These are phyloP conservation scores for Tetradesmus lagerheimii DNA, from an alignment of 139 green algal genomes.

Conservation along the genomic window DNA sequence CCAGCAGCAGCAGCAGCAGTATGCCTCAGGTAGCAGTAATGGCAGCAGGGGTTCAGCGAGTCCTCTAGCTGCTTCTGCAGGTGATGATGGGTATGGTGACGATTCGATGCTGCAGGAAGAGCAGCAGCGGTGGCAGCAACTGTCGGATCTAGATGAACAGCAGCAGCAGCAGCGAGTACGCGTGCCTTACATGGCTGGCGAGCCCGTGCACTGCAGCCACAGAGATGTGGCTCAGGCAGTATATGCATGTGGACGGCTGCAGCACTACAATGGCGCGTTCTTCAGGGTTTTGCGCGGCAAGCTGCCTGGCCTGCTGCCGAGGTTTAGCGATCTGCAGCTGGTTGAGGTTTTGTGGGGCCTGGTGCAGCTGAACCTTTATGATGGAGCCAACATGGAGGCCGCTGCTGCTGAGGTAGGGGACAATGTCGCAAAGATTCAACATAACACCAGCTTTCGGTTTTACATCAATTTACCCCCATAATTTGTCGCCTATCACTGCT, in stretches of 20 bases:
- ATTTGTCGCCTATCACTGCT: no score
- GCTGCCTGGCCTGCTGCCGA: slow-evolving; percentile 13
- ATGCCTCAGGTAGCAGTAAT: not conserved
- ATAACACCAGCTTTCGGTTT: no score
- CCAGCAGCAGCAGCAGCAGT: not conserved
- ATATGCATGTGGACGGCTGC: slow-evolving; percentile 25
- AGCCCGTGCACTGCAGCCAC: not conserved
- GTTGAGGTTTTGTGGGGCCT: slow-evolving; percentile 34
- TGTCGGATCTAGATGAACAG: not conserved
- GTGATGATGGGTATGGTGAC: not conserved
- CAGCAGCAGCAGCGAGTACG: slow-evolving; percentile 26
- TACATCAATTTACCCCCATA: no score
- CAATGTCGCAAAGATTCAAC: no score
- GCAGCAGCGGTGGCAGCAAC: slow-evolving; percentile 17
- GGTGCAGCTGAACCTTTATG: slow-evolving; percentile 9
- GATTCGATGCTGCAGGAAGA: not conserved
- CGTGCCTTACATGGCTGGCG: not conserved
- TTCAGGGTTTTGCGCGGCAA: not conserved
- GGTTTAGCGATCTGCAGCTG: slow-evolving; percentile 17
- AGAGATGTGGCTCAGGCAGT: slow-evolving; percentile 30
- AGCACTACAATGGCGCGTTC: slow-evolving; percentile 35
- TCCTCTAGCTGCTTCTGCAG: not conserved
- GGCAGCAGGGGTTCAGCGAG: not conserved
- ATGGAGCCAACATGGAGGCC: slow-evolving; percentile 26
- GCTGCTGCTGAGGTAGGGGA: slow-evolving; percentile 20